Evolutionary conservation across 2,329 filamentous ascomycete genomes (phyloP).

Genomic region (Pseudogymnoascus sp.): DNA sequence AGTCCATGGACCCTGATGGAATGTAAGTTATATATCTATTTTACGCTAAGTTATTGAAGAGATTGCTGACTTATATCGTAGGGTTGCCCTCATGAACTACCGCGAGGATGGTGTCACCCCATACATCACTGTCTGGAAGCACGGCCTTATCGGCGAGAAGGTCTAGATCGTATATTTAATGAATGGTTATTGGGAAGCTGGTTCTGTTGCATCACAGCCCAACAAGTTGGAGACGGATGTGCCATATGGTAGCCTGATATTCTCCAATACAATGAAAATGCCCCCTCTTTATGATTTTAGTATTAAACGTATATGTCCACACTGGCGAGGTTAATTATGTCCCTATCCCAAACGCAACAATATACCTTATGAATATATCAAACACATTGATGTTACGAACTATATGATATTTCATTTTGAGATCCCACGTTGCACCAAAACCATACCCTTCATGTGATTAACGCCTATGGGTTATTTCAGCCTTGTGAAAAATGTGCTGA

Average conservation of each 20-base stretch:
- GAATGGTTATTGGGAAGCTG: conserved; percentile 8
- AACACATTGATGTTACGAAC: neutral
- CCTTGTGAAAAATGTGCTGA: neutral
- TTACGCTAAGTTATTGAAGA: neutral
- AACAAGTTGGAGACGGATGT: neutral
- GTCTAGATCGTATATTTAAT: conserved; percentile 51
- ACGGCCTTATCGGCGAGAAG: conserved; percentile 84
- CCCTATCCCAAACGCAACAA: neutral
- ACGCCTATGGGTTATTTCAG: neutral
- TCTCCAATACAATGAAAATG: conserved; percentile 9
- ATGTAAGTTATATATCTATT: conserved; percentile 56
- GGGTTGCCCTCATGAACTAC: conserved; percentile 92
- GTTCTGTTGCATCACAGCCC: neutral
- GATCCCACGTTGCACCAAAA: neutral
- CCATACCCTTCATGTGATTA: neutral
- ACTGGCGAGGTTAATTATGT: neutral
- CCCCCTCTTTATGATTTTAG: neutral
- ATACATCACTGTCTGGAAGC: conserved; percentile 89
- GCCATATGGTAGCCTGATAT: conserved; percentile 7
- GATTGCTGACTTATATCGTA: conserved; percentile 30
- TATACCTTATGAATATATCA: neutral
- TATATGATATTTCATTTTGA: neutral
- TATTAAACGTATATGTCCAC: neutral
- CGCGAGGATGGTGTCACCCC: conserved; percentile 92
- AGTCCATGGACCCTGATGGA: conserved; percentile 86